phyloP scores from a whole-genome alignment of 1,284 basidiomycete species.

The Phylloboletellus chloephorus region DNA sequence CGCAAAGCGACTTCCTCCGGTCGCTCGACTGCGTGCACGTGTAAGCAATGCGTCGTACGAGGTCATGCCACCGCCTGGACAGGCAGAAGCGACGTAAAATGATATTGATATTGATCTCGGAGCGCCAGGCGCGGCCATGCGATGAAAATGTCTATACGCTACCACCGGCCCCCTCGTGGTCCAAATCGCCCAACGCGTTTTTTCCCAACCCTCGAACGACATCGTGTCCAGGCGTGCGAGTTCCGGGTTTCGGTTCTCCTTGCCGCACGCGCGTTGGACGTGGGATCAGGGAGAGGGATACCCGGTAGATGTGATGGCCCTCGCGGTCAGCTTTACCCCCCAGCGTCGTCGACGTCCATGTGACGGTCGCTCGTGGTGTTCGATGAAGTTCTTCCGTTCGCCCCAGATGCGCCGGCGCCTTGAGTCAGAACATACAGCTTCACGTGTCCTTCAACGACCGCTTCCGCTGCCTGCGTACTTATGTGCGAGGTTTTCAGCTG shows the following conservation, averaged over 20 bases:
- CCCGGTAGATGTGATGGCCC: neutral
- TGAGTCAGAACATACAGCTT: constrained; percentile 39
- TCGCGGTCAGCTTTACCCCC: constrained; percentile 6
- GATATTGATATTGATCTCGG: no score
- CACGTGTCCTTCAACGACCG: constrained; percentile 41
- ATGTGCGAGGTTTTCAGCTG: constrained; percentile 34
- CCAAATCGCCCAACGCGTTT: constrained; percentile 6
- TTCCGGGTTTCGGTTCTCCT: no score
- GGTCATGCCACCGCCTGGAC: constrained; percentile 2
- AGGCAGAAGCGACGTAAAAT: neutral
- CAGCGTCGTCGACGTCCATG: constrained; percentile 9
- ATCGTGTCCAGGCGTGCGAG: no score
- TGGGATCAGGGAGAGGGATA: neutral
- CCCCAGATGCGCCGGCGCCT: neutral
- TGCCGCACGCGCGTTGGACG: constrained; percentile 5
- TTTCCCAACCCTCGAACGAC: no score
- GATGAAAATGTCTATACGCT: constrained; percentile 4
- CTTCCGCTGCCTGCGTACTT: constrained; percentile 29
- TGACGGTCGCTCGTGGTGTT: neutral
- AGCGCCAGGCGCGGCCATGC: no score
- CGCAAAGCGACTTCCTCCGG: neutral
- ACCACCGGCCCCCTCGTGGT: constrained; percentile 3
- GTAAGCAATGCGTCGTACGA: neutral
- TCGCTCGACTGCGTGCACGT: constrained; percentile 9
- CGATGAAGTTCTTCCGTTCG: constrained; percentile 1